Base-by-base conservation (phyloP, 202 grass and related monocot genomes). In the Elaeis oleifera region DNA sequence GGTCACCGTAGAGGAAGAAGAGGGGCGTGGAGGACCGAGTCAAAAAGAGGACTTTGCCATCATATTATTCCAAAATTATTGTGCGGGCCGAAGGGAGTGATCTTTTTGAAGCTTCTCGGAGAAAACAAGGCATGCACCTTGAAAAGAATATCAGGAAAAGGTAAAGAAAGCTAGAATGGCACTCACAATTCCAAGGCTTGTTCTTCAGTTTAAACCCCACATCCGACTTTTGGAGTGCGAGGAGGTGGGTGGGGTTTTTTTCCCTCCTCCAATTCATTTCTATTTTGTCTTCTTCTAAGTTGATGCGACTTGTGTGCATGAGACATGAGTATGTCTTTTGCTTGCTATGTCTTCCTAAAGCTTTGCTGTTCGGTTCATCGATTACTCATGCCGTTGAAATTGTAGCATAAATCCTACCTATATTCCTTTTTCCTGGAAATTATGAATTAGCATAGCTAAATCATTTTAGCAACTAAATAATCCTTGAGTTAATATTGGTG, bases 41-140 rank as follows among this genome's bases (percentile, higher is more conserved):
- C 61, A 64, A 64, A 64, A 64, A 51, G 44, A 19, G n/a, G 19
- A 51, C 19, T 19, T 64, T 4, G 61, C 61, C 44, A 64, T 64
- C 61, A 64, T 64, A 64, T 64, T 64, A 64, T 64, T 64, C 44
- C 44, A 64, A 19, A 64, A 64, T 64, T 64, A 64, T 64, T 51
- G 61, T 51, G 11, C 26, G 61, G 61, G 19, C 19, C 23, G 16
- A 17, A 29, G 26, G 58, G 58, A 18, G 19, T 13, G 20, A 11
- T 22, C 6, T 13, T 13, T 22, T 56, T 22, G 54, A 56, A 23
- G 54, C 54, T 56, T 56, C 18, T 23, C 6, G 20, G 29, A 60
- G 16, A 60, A 60, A 32, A 60, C 15, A 15, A 21, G 53, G 8
- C 6, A 55, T 26, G 8, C 6, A 55, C 58, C 24, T 60, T 7